Evolutionary conservation across 768 basidiomycete genomes (phyloP), one percentile per base, ranked within the genome.

Genomic region (Kwoniella sp.): DNA sequence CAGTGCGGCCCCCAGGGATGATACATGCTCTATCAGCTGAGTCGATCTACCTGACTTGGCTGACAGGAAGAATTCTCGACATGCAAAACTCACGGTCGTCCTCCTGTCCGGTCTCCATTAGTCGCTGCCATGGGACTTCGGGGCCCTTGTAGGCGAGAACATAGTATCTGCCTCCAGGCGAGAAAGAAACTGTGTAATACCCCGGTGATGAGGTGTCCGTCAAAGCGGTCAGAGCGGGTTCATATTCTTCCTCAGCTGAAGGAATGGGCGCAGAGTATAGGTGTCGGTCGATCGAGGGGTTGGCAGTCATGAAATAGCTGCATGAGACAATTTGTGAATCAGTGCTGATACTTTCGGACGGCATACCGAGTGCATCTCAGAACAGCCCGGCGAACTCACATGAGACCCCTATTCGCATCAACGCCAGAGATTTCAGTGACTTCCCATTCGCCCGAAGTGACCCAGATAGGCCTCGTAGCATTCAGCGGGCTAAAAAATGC

Each of bases 381-480:
- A 44, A 9, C 17, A 19, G 40, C 8, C 17, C 8, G 17, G 17
- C 17, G 40, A 15, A 44, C 90, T 77, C 77, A 96, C 90, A 92
- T 88, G 33, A 89, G 73, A 26, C 87, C 85, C 53, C 85, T 85
- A 49, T 84, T 80, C 10, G 82, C 68, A 76, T 97, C 90, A 27
- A 97, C 85, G 4, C 85, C 89, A 60, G 84, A 82, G 67, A 96
- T 88, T 8, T 85, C 84, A 12, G 87, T 87, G 5, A 98, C 91
- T 79, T 99, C 95, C 93, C 93, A 96, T 19, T 86, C 77, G 0
- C 95, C 95, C 1, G 84, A 83, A 1, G 95, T 98, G 40, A 99
- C 82, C 83, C 91, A 99, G 33, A 81, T 84, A 1, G 94, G 92
- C 0, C 83, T 85, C 27, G 83, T 80, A 19, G 88, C 84, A 64